phyloP scores from a whole-genome alignment of 441 rosid species.

The Eruca vesicaria region DNA sequence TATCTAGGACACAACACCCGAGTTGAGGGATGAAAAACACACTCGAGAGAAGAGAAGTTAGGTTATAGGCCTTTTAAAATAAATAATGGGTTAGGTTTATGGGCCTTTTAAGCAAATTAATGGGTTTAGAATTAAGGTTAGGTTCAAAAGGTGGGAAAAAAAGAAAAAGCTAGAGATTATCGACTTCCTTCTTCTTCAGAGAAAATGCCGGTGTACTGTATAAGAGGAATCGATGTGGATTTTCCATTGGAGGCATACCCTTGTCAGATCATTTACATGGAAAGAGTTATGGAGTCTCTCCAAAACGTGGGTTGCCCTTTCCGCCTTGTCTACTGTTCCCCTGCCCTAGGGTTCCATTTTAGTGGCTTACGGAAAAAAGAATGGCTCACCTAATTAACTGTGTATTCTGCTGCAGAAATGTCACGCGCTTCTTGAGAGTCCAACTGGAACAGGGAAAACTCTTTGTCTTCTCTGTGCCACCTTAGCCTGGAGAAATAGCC shows the following conservation, averaged over 20 bases:
- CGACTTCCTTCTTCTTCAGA: too few relatives aligned
- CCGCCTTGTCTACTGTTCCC: too few relatives aligned
- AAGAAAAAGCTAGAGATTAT: too few relatives aligned
- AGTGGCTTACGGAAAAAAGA: too few relatives aligned
- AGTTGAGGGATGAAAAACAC: neutral
- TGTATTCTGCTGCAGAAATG: slow-evolving; percentile 75
- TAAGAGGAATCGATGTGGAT: slow-evolving; percentile 87
- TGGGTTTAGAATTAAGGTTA: too few relatives aligned
- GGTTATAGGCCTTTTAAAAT: too few relatives aligned
- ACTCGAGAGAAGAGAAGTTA: neutral
- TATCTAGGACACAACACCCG: neutral
- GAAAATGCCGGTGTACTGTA: slow-evolving; percentile 75
- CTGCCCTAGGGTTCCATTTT: too few relatives aligned
- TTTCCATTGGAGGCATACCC: slow-evolving; percentile 93
- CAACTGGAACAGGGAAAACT: slow-evolving; percentile 98
- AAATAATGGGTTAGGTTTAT: too few relatives aligned
- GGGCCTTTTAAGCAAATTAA: too few relatives aligned
- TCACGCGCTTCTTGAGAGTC: slow-evolving; percentile 96
- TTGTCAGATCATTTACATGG: slow-evolving; percentile 93
- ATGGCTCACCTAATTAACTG: too few relatives aligned
- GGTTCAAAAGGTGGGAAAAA: too few relatives aligned
- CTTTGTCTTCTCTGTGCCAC: slow-evolving; percentile 97
- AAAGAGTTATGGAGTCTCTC: slow-evolving; percentile 83
- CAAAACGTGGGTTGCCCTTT: slow-evolving; percentile 74
- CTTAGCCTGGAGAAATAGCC: too few relatives aligned